Evolutionary conservation across 2,329 filamentous ascomycete species (phyloP).

Genomic region (Trichophyton benhamiae): DNA sequence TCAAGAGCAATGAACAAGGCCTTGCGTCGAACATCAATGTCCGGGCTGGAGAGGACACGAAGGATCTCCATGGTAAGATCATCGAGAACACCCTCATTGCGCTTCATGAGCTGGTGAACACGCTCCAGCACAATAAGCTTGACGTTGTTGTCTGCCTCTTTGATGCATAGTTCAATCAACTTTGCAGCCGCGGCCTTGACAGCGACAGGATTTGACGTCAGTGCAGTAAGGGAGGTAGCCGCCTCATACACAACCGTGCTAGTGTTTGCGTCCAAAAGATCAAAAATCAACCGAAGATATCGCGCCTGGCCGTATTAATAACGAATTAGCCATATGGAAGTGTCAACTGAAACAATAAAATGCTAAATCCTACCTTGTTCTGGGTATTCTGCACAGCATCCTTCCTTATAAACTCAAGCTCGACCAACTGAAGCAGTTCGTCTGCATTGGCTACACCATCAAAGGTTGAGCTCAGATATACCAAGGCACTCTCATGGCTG

Average conservation of each 20-base stretch:
- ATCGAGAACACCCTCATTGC: conserved; percentile 82
- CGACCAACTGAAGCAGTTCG: conserved; percentile 81
- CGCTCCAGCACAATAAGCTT: conserved; percentile 96
- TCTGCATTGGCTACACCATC: conserved; percentile 90
- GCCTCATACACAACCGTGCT: conserved; percentile 97
- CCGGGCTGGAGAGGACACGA: conserved; percentile 83
- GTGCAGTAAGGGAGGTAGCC: conserved; percentile 80
- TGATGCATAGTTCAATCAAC: conserved; percentile 93
- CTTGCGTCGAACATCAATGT: conserved; percentile 90
- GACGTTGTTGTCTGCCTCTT: conserved; percentile 97
- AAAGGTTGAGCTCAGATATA: conserved; percentile 78
- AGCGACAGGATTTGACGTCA: conserved; percentile 92
- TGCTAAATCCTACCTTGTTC: conserved; percentile 58
- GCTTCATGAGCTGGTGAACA: conserved; percentile 73
- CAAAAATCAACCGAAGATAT: conserved; percentile 90
- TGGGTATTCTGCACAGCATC: conserved; percentile 89
- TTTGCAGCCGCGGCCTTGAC: conserved; percentile 94
- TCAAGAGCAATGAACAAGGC: conserved; percentile 81
- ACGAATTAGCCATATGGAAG: conserved; percentile 13
- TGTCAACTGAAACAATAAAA: neutral
- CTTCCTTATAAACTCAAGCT: conserved; percentile 94
- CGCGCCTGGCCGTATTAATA: conserved; percentile 47
- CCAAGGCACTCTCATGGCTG: conserved; percentile 81
- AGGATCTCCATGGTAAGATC: conserved; percentile 96
- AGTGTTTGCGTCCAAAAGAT: conserved; percentile 81